These are phyloP conservation scores for Haplosporangium sp. DNA, from an alignment of 371 early-diverging fungal genomes.

Conservation along the genomic window DNA sequence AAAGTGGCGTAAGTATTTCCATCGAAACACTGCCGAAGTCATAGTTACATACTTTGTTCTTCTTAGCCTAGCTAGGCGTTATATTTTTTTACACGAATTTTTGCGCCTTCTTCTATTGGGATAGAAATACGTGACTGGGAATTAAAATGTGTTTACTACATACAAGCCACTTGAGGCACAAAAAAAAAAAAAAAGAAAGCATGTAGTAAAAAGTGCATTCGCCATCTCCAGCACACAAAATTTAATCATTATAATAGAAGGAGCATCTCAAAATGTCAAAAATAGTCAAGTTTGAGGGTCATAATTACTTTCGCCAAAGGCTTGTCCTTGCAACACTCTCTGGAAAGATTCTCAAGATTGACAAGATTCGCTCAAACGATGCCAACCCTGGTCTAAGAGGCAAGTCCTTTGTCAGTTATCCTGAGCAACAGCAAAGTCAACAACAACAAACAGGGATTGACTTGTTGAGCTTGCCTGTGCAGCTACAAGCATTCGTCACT, in stretches of 20 bases:
- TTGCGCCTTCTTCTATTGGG: too few species aligned
- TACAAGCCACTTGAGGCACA: constrained; percentile 15
- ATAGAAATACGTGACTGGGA: constrained; percentile 2
- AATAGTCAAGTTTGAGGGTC: constrained; percentile 76
- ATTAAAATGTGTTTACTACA: not conserved
- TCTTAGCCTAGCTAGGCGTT: too few species aligned
- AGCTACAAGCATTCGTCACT: too few species aligned
- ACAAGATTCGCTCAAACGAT: constrained; percentile 89
- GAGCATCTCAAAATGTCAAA: constrained; percentile 34
- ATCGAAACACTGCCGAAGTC: too few species aligned
- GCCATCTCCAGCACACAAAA: too few species aligned
- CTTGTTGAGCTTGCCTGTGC: too few species aligned
- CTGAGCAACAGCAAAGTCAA: not conserved
- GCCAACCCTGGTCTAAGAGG: constrained; percentile 90
- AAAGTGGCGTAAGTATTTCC: too few species aligned
- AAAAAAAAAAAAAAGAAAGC: constrained; percentile 20
- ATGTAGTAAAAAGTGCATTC: constrained; percentile 1
- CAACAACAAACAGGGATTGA: not conserved
- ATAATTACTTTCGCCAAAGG: constrained; percentile 87
- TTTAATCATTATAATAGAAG: not conserved
- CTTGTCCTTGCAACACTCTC: constrained; percentile 93
- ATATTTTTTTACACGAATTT: too few species aligned
- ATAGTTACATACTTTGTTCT: too few species aligned
- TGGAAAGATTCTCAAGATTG: constrained; percentile 87
- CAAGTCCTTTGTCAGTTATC: constrained; percentile 30